Percentiles rank a stretch among this genome's conserved stretches.
These are phyloP conservation scores for Magnaporthales sp. DNA, from an alignment of 2,329 filamentous ascomycete genomes.

Conservation along the genomic window DNA sequence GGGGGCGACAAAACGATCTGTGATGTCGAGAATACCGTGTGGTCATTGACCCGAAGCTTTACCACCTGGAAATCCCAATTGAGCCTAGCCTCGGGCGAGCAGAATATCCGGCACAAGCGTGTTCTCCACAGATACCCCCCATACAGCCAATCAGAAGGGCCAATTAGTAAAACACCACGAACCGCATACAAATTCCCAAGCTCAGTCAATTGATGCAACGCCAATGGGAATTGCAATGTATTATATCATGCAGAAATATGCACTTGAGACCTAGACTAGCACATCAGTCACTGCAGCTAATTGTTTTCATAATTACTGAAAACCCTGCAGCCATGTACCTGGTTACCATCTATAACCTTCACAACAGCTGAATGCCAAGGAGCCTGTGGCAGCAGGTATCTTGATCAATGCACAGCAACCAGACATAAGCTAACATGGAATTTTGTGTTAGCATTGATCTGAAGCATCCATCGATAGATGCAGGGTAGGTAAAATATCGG, in stretches of 20 bases:
- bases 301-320: neutral
- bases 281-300: neutral
- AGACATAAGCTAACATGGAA: neutral
- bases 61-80: slow-evolving; percentile 1
- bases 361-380: neutral
- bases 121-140: neutral
- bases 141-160: neutral
- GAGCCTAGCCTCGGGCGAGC: slow-evolving; percentile 2
- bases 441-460: neutral
- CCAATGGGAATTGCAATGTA: neutral
- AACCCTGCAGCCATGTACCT: neutral
- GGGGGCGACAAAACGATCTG: neutral
- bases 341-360: neutral
- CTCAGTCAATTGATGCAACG: neutral
- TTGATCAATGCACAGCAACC: no score
- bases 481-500: neutral
- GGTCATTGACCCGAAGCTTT: slow-evolving; percentile 9
- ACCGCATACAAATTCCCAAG: neutral
- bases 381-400: neutral
- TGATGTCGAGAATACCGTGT: neutral
- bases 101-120: slow-evolving; percentile 5
- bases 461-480: neutral
- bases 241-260: neutral
- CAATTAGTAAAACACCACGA: slow-evolving; percentile 1
- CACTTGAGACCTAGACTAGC: neutral